Base-by-base conservation (phyloP, 2,329 filamentous ascomycete species). In the Cladosporium velox region DNA sequence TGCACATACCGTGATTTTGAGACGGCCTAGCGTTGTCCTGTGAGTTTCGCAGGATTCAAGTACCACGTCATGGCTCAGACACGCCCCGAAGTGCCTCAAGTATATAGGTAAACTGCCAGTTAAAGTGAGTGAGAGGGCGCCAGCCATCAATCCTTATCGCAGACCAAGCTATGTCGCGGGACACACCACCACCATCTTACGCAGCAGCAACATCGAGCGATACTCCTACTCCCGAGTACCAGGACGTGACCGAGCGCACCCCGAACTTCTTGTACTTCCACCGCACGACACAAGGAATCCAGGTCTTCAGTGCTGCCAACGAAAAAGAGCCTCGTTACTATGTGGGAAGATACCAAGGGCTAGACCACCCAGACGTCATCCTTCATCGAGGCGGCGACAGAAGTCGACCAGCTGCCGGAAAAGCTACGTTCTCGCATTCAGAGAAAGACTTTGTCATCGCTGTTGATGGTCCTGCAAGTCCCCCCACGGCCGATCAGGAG, bases 381-480 rank as follows among this genome's bases (percentile, higher is more conserved):
- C 41, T 71, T 2, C 68, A 70, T 59, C 68, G 65, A 15, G 70
- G 68, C 28, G 69, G 70, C 64, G 69, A 72, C 54, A 60, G 65
- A 7, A 41, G 63, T 18, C 69, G 70, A 11, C 70, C 70, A 4
- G 66, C 65, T 24, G 62, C 71, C 11, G 68, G 70, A n/a, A 66
- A 63, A 34, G 58, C 67, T n/a, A 38, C 59, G 12, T 70, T 71
- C 62, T 35, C 38, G 15, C 38, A 30, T 4, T 49, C 41, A 38
- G 57, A 44, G 24, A 70, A 69, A 64, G 67, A 68, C 49, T 64
- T 72, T 35, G 62, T 66, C 54, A 59, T 68, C 44, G 68, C 69
- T 65, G 41, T 71, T 49, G 69, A 69, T 30, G 65, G 66, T 24
- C 58, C 51, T 8, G 24, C 8, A 8, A 30, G 14, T 30, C 2